phyloP scores from a whole-genome alignment of 73 alveolate genomes.

The Paramecium bursaria region DNA sequence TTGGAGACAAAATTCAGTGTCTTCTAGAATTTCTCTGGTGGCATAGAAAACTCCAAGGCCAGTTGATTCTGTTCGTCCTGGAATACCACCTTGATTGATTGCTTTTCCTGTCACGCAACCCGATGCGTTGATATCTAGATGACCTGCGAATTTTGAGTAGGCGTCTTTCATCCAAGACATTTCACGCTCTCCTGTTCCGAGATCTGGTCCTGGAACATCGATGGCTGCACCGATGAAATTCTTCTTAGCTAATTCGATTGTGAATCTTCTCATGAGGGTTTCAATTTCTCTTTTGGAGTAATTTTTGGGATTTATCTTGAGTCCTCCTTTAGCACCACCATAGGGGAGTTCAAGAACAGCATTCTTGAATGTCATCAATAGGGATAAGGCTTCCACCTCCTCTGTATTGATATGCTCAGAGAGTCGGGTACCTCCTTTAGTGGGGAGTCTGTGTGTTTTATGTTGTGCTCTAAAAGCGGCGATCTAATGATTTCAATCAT shows the following conservation, averaged over 20 bases:
- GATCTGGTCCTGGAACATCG: slow-evolving; percentile 93
- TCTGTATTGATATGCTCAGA: slow-evolving; percentile 77
- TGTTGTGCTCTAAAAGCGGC: slow-evolving; percentile 90
- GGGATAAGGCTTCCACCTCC: slow-evolving; percentile 86
- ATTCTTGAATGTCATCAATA: slow-evolving; percentile 86
- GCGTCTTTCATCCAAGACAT: slow-evolving; percentile 87
- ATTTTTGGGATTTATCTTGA: slow-evolving; percentile 78
- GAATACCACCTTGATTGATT: slow-evolving; percentile 84
- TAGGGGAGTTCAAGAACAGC: slow-evolving; percentile 85
- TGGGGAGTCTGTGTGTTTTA: slow-evolving; percentile 82
- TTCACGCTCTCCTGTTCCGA: slow-evolving; percentile 87
- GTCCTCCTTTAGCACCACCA: slow-evolving; percentile 94
- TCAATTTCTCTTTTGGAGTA: slow-evolving; percentile 83
- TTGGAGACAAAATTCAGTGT: slow-evolving; percentile 60
- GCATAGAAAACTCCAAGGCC: slow-evolving; percentile 81
- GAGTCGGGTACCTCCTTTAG: slow-evolving; percentile 89
- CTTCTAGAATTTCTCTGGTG: slow-evolving; percentile 70
- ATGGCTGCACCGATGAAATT: slow-evolving; percentile 88
- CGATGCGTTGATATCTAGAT: slow-evolving; percentile 80
- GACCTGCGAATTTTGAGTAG: slow-evolving; percentile 71
- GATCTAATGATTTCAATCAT: slow-evolving; percentile 3
- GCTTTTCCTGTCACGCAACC: slow-evolving; percentile 91
- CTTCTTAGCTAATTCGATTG: slow-evolving; percentile 85
- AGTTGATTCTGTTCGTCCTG: slow-evolving; percentile 92
- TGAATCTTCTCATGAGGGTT: slow-evolving; percentile 86